Conservation (phyloP, 306 rosid species). For the Vigna radiata region DNA sequence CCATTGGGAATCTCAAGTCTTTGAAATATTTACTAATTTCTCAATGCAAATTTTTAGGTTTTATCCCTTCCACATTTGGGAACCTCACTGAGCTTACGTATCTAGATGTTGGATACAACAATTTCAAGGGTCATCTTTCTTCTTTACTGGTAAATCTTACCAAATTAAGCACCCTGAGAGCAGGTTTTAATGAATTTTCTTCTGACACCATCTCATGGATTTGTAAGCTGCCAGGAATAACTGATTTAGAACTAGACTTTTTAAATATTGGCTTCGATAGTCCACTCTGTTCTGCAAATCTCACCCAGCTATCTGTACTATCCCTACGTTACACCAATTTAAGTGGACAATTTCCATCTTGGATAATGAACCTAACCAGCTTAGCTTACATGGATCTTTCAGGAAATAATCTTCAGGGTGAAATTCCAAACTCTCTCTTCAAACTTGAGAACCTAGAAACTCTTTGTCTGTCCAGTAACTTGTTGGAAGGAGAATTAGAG, state of each 20-base stretch:
- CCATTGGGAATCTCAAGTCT: constrained; percentile 42
- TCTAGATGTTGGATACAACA: background rate
- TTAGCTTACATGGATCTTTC: background rate
- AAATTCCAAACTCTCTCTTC: constrained; percentile 32
- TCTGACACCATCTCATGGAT: constrained; percentile 25
- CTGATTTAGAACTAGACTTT: background rate
- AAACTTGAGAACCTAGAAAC: background rate
- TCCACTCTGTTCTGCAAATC: constrained; percentile 28
- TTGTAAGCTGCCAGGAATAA: constrained; percentile 15
- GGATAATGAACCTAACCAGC: constrained; percentile 35
- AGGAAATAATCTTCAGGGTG: constrained; percentile 19
- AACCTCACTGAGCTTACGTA: constrained; percentile 15
- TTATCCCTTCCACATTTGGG: constrained; percentile 48
- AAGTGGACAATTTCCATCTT: constrained; percentile 35
- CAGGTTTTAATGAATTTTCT: constrained; percentile 36
- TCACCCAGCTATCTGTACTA: background rate
- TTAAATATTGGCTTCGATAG: constrained; percentile 36
- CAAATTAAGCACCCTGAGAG: background rate
- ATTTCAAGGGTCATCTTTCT: constrained; percentile 12
- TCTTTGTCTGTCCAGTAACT: rapidly evolving
- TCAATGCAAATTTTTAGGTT: constrained; percentile 14
- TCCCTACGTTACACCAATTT: background rate
- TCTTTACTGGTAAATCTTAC: constrained; percentile 38
- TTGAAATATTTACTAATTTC: background rate
- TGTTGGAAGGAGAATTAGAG: constrained; percentile 31